Evolutionary conservation across 1,284 basidiomycete genomes (phyloP).

Genomic region (Pterula multifida): DNA sequence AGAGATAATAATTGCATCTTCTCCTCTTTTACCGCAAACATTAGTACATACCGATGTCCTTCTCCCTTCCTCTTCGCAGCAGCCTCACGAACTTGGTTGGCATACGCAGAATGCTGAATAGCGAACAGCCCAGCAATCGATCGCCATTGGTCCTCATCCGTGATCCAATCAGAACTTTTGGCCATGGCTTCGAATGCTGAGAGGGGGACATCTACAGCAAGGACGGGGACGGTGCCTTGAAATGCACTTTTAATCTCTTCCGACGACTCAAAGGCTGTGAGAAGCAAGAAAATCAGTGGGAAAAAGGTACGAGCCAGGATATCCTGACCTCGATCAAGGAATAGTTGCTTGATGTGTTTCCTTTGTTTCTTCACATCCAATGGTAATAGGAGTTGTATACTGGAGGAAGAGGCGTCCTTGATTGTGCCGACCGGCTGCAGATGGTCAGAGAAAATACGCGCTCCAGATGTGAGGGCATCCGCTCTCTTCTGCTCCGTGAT

Average conservation of each 20-base stretch:
- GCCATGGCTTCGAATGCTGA: constrained; percentile 51
- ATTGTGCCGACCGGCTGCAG: constrained; percentile 13
- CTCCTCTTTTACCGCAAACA: constrained; percentile 64
- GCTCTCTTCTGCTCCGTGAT: constrained; percentile 67
- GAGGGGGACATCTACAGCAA: constrained; percentile 57
- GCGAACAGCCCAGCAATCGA: constrained; percentile 42
- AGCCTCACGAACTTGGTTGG: constrained; percentile 53
- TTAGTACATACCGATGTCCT: constrained; percentile 46
- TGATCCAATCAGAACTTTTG: constrained; percentile 47
- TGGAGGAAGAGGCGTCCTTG: constrained; percentile 33
- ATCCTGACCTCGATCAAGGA: constrained; percentile 48
- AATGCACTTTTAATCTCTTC: constrained; percentile 43
- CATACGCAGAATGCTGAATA: constrained; percentile 31
- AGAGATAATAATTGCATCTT: constrained; percentile 49
- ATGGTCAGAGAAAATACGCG: constrained; percentile 27
- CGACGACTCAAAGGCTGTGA: constrained; percentile 48
- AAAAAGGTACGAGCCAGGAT: constrained; percentile 2
- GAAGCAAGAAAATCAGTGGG: constrained; percentile 6
- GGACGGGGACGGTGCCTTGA: constrained; percentile 47
- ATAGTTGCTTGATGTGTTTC: constrained; percentile 58
- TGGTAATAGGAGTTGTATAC: constrained; percentile 56
- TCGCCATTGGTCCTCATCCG: constrained; percentile 66
- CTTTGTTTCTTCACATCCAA: constrained; percentile 62
- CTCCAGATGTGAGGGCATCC: constrained; percentile 52
- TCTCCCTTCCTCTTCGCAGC: constrained; percentile 47